A percentile compares a stretch with the other conserved stretches of the same genome.
Conservation (phyloP, 345 rosid species). For the Acer yangbiense region DNA sequence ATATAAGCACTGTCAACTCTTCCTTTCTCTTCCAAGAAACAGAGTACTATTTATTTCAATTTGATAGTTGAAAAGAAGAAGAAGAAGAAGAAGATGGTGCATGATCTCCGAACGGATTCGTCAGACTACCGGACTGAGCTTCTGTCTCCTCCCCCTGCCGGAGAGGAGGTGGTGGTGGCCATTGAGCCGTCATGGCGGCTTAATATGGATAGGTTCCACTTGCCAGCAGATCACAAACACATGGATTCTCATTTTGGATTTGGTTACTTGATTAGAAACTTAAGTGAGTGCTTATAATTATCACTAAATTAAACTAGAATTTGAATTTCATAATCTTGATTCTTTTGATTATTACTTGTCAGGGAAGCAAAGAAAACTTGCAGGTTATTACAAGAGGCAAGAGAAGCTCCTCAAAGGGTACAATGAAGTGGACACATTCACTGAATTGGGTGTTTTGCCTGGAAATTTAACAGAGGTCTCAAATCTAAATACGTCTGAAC, state of each 20-base stretch:
- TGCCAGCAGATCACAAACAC: conserved; percentile 31
- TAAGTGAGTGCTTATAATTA: conserved; percentile 24
- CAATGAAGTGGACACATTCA: conserved; percentile 47
- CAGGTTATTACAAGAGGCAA: conserved; percentile 49
- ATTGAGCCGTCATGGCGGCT: conserved; percentile 48
- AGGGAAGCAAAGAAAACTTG: conserved; percentile 39
- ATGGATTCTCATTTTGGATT: conserved; percentile 23
- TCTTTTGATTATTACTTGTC: not conserved
- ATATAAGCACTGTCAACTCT: conserved; percentile 1
- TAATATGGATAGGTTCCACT: conserved; percentile 36
- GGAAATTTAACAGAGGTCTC: conserved; percentile 35
- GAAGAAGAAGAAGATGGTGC: conserved; percentile 19
- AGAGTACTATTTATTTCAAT: not conserved
- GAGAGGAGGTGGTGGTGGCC: conserved; percentile 12
- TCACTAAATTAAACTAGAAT: too few relatives aligned
- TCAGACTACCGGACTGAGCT: conserved; percentile 48
- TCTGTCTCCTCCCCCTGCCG: conserved; percentile 40
- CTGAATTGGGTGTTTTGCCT: conserved; percentile 48
- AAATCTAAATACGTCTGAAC: not conserved
- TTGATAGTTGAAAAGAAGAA: not conserved
- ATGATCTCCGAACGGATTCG: conserved; percentile 36
- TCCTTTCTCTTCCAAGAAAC: conserved; percentile 11
- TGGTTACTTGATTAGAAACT: conserved; percentile 7
- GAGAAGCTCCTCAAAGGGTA: conserved; percentile 45
- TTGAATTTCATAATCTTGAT: too few relatives aligned